Conservation (phyloP, 805 yeast genomes). For the Candida caryicola region DNA sequence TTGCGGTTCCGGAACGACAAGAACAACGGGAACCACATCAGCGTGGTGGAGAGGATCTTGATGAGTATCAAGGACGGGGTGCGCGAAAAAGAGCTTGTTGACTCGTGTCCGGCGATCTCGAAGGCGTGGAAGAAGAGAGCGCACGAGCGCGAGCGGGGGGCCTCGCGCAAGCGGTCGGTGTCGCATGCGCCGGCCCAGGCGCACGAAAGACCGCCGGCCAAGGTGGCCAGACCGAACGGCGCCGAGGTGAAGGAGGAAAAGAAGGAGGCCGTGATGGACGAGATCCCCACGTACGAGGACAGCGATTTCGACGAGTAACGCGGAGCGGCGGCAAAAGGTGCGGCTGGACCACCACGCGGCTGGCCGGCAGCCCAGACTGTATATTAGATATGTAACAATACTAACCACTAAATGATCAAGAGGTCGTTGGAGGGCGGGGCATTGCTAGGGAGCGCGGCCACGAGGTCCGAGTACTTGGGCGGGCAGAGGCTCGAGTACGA, state of each 20-base stretch:
- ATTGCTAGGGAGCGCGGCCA: not conserved
- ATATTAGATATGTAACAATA: not conserved
- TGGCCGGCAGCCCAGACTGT: no score
- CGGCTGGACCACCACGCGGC: no score
- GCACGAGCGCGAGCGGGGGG: conserved; percentile 26
- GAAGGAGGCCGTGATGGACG: conserved; percentile 23
- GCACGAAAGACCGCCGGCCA: conserved; percentile 10
- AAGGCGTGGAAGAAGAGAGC: conserved; percentile 62
- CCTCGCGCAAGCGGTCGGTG: conserved; percentile 8
- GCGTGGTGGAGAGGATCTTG: conserved; percentile 78
- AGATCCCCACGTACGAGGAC: conserved; percentile 41
- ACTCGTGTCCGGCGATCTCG: conserved; percentile 54
- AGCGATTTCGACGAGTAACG: conserved; percentile 28
- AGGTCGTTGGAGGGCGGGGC: not conserved
- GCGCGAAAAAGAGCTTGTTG: conserved; percentile 68
- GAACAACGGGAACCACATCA: conserved; percentile 76
- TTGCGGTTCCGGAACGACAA: conserved; percentile 93
- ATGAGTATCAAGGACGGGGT: conserved; percentile 87
- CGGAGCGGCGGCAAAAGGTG: no score
- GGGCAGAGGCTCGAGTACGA: not conserved
- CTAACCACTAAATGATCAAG: not conserved
- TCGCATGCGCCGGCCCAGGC: conserved; percentile 1
- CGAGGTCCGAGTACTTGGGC: not conserved
- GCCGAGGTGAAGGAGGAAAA: conserved; percentile 3
- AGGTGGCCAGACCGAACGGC: conserved; percentile 9